phyloP scores from a whole-genome alignment of 2,329 filamentous ascomycete species.

The Achaetomium macrosporum region DNA sequence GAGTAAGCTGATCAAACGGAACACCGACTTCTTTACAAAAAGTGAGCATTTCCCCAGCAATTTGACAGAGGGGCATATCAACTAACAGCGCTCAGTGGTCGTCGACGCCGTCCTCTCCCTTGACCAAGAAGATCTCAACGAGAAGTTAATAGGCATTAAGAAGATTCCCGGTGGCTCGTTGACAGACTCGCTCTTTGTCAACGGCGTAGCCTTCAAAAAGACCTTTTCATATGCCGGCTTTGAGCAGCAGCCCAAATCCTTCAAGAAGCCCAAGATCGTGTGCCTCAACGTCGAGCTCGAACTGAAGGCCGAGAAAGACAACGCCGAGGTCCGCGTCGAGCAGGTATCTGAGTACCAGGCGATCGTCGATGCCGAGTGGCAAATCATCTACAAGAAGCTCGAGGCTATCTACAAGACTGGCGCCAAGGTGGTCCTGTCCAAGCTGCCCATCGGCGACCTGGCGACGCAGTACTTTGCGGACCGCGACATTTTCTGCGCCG shows the following conservation, averaged over 20 bases:
- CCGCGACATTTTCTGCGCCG: conserved; percentile 96
- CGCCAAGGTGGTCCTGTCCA: conserved; percentile 94
- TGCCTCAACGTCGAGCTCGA: conserved; percentile 97
- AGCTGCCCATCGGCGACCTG: conserved; percentile 93
- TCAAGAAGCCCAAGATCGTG: conserved; percentile 91
- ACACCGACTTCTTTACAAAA: conserved; percentile 95
- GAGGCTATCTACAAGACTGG: conserved; percentile 90
- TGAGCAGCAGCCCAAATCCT: conserved; percentile 96
- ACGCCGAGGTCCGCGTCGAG: conserved; percentile 95
- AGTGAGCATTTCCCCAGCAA: conserved; percentile 49
- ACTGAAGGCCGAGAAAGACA: conserved; percentile 98
- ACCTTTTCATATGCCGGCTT: conserved; percentile 99
- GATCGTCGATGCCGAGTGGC: conserved; percentile 98
- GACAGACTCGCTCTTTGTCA: conserved; percentile 93
- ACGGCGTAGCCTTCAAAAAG: conserved; percentile 99
- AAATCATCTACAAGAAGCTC: conserved; percentile 99
- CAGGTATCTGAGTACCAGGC: conserved; percentile 99
- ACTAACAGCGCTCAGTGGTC: conserved; percentile 62
- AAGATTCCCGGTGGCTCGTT: conserved; percentile 95
- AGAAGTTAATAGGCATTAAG: conserved; percentile 96
- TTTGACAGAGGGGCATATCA: not conserved
- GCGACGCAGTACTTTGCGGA: conserved; percentile 98
- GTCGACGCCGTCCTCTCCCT: conserved; percentile 93
- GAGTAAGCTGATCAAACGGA: conserved; percentile 97
- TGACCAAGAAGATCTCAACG: conserved; percentile 94